Evolutionary conservation across 352 stramenopile genomes (phyloP), one percentile per base, ranked within the genome.

Genomic region (Pythium chondricola): DNA sequence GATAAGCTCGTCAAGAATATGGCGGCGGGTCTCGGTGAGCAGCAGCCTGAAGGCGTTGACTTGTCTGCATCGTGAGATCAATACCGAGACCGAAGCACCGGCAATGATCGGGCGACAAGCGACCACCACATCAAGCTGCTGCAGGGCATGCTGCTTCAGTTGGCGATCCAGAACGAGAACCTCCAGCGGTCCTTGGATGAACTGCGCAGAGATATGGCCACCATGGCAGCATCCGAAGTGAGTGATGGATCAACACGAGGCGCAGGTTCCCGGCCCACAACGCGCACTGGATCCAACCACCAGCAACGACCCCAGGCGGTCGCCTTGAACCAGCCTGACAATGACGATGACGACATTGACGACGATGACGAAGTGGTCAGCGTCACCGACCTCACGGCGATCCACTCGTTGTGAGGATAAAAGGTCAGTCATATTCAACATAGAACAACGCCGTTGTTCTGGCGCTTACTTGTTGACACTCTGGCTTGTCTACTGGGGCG

Each of bases 131-230:
- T 45, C n/a, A 79, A 61, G 43, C 44, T 74, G 8, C 52, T 83
- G 1, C 58, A 81, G 41, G 72, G 67, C 29, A 81, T 84, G 69
- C 55, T 84, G 9, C 39, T 84, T 6, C 72, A 82, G 39, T 56
- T 84, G 3, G 69, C 72, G 17, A 56, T 82, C 7, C 69, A 82
- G 49, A 84, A 81, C 44, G 69, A 78, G 33, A 63, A 52, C 8
- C 52, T 82, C 8, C 35, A 81, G 31, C 69, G 62, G n/a, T 62
- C 72, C 11, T 42, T 84, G 4, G 73, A 74, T 5, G 65, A 80
- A 10, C 21, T 84, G 21, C 65, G 57, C 11, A 43, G 50, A 26
- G 67, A 81, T 18, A 41, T 75, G 21, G 56, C 16, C 43, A 60
- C 2, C 37, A 48, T 17, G 25, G 26, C n/a, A n/a, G n/a, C n/a